Evolutionary conservation across 495 filamentous ascomycete genomes (phyloP), one percentile per base, ranked within the genome.

Genomic region (Penicillium antarcticum): DNA sequence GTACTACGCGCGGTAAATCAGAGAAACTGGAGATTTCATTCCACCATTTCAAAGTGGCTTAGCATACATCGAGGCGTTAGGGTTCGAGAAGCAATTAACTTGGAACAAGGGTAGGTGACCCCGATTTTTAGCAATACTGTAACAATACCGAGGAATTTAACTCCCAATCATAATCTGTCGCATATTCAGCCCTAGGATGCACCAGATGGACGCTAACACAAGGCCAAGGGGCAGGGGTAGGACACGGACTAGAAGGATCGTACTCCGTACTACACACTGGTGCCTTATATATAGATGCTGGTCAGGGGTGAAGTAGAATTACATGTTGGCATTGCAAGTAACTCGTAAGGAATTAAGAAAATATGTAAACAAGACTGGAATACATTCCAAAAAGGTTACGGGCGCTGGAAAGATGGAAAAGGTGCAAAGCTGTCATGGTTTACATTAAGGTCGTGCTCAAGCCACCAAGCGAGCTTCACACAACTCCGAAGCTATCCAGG

Each of bases 371-470:
- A 52, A 11, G 23, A 17, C 37, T 37, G 41, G 39, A 59, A 59
- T 61, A 66, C 57, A 62, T 65, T 59, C 54, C 47, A 52, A 61
- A 66, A 49, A 57, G 51, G 47, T 55, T 62, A 60, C 57, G 46
- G 55, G 52, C 49, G 56, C 64, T 71, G 62, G 58, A 68, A 52
- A 60, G 45, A 56, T 51, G 37, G 49, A 47, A 45, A 54, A 51
- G 26, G 52, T 63, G 63, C 61, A 66, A 70, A 68, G 65, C 68
- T 58, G 68, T 73, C 68, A 72, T 70, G 67, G 69, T 66, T 74
- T 74, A 74, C 71, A 72, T 74, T 70, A 69, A 66, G 65, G 48
- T 74, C 71, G 66, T 72, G 69, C 66, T 65, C 65, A 72, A 66
- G 69, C 68, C 60, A 68, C 65, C 68, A 68, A 70, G 60, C 59